A percentile compares a stretch with the other conserved stretches of the same genome.
Conservation (phyloP, 495 filamentous ascomycete genomes). For the Parachaetomium inaequale region DNA sequence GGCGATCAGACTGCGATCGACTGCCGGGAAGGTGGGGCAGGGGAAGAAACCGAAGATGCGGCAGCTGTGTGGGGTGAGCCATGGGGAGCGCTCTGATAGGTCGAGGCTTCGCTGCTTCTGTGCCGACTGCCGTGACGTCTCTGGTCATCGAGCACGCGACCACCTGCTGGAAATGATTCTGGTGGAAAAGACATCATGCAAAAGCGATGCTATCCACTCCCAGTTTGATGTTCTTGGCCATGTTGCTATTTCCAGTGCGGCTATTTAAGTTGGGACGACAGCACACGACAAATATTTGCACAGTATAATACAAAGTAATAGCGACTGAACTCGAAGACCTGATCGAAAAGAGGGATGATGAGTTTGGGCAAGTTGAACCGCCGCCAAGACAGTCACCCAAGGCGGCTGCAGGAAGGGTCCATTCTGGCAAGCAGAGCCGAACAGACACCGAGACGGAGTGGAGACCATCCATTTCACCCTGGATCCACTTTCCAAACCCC, state of each 20-base stretch:
- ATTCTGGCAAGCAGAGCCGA: not conserved
- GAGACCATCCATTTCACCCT: not conserved
- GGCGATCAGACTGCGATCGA: slow-evolving; percentile 17
- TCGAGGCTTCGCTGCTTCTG: not conserved
- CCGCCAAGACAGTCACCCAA: not conserved
- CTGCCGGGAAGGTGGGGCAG: slow-evolving; percentile 6
- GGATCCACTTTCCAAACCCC: not conserved
- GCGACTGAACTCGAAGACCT: not conserved
- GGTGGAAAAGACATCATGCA: not conserved
- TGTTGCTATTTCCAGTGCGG: not conserved
- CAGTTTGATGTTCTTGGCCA: not conserved
- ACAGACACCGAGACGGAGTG: not conserved
- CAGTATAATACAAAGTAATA: not conserved
- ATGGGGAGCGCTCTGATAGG: not conserved
- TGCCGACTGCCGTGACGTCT: not conserved
- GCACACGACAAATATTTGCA: not conserved
- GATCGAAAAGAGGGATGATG: not conserved
- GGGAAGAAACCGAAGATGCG: slow-evolving; percentile 5
- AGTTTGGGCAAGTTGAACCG: not conserved
- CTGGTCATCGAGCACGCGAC: not conserved
- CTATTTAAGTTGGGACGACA: not conserved
- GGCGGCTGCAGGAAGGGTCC: not conserved
- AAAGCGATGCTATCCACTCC: not conserved
- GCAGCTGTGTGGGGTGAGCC: slow-evolving; percentile 6
- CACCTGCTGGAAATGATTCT: not conserved